Conservation (phyloP, 2,329 filamentous ascomycete genomes). For the Aspergillus latus region DNA sequence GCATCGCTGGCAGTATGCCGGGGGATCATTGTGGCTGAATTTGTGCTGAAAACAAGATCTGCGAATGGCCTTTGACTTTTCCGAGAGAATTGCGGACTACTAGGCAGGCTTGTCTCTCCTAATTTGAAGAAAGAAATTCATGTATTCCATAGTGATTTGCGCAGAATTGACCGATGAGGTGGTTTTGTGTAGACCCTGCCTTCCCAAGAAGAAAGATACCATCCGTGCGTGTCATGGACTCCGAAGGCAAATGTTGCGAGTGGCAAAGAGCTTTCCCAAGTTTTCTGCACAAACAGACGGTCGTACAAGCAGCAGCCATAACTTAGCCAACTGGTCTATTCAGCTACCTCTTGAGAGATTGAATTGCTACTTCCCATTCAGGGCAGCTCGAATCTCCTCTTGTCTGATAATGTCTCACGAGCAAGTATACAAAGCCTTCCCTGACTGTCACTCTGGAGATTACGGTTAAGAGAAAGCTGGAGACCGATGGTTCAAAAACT, state of each 20-base stretch:
- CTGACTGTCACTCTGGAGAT: constrained; percentile 15
- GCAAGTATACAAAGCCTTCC: constrained; percentile 10
- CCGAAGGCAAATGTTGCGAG: constrained; percentile 1
- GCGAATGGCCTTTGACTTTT: too few relatives aligned
- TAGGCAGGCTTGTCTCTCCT: too few relatives aligned
- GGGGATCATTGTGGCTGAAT: too few relatives aligned
- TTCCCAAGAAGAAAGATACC: not conserved
- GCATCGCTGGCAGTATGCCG: too few relatives aligned
- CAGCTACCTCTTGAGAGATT: constrained; percentile 13
- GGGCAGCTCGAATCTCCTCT: constrained; percentile 8
- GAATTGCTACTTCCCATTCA: too few relatives aligned
- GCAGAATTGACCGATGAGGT: too few relatives aligned
- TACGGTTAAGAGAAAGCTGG: constrained; percentile 7
- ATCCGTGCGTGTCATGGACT: not conserved
- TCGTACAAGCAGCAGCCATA: not conserved
- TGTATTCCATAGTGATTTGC: too few relatives aligned
- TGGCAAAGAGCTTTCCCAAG: constrained; percentile 1
- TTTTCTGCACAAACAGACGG: not conserved
- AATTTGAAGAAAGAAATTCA: too few relatives aligned
- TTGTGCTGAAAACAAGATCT: too few relatives aligned
- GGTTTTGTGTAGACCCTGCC: too few relatives aligned
- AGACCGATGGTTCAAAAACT: constrained; percentile 12
- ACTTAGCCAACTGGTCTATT: not conserved
- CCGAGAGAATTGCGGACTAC: too few relatives aligned
- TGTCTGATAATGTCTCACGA: constrained; percentile 1